Conservation (phyloP, 1,139 yeast species). For the Pneumocystis murina region DNA sequence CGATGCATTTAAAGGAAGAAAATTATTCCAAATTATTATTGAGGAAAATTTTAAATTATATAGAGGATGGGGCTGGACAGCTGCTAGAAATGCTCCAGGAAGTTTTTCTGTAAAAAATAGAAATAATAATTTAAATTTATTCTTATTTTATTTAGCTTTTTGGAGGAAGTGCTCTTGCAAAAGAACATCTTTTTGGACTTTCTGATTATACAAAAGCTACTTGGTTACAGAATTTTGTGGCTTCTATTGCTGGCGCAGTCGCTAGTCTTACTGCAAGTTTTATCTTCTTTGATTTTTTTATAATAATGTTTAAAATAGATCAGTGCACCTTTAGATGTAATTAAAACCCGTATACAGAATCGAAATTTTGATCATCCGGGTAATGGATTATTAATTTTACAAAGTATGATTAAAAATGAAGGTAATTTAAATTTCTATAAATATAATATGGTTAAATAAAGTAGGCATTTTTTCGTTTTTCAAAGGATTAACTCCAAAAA, state of each 20-base stretch:
- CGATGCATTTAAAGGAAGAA: constrained; percentile 94
- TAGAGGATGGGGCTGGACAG: constrained; percentile 99
- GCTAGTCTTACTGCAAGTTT: constrained; percentile 69
- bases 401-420: constrained; percentile 84
- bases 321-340: constrained; percentile 94
- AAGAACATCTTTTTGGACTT: constrained; percentile 81
- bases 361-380: constrained; percentile 91
- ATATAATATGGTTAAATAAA: constrained; percentile 16
- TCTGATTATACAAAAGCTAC: constrained; percentile 80
- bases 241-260: constrained; percentile 96
- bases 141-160: constrained; percentile 31
- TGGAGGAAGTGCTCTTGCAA: constrained; percentile 98
- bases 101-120: constrained; percentile 49
- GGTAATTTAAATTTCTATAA: constrained; percentile 27
- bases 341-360: constrained; percentile 96
- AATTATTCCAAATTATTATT: constrained; percentile 63
- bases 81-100: constrained; percentile 98
- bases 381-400: constrained; percentile 79
- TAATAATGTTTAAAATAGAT: not conserved
- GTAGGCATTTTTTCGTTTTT: constrained; percentile 54
- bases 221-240: constrained; percentile 86
- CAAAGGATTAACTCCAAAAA: constrained; percentile 92
- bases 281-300: not conserved
- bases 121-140: not conserved
- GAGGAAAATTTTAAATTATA: constrained; percentile 92